Evolutionary conservation across 2,329 filamentous ascomycete species (phyloP), one percentile per base, ranked within the genome.

Genomic region (Ceratocystis cacaofunesta): DNA sequence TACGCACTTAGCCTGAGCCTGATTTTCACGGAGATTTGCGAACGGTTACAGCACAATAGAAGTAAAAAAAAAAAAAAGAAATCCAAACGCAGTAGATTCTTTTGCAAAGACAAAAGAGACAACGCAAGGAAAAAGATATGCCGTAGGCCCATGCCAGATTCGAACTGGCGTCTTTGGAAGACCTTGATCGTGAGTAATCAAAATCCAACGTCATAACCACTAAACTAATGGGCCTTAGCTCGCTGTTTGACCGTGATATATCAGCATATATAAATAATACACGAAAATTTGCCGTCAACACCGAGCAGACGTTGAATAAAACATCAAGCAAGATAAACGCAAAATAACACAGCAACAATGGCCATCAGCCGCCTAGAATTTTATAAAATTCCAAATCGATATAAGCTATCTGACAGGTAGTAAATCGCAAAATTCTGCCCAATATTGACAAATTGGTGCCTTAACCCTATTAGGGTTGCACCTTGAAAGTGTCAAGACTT

Each of bases 151-250:
- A 66, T 66, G 61, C 65, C 58, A 63, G 65, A 66, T 50, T 66
- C 65, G 65, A 66, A 66, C 65, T 63, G 58, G 65, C 61, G 65
- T 66, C 65, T 66, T 66, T 63, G 65, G 65, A 66, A 66, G 65
- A 66, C 65, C 50, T 17, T 60, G 60, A 62, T 63, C 41, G 60
- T 44, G 32, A 25, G 65, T 25, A 66, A 66, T 66, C 65, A 66
- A 66, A 66, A 66, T 66, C 65, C 65, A 66, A 66, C 65, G 65
- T 66, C 65, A 66, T 66, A 66, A 66, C 65, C 65, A 66, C 65
- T 66, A 66, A 66, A 66, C 65, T 66, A 66, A 66, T 66, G 60
- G 65, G 57, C 65, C 65, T 36, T 36, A 12, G 32, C 41, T 43
- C 43, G 32, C 22, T 46, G 41, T 12, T 41, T 4, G 3, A 17